A percentile compares a stretch with the other conserved stretches of the same genome.
Conservation (phyloP, 139 green algal species). For the Bryopsis sp. region DNA sequence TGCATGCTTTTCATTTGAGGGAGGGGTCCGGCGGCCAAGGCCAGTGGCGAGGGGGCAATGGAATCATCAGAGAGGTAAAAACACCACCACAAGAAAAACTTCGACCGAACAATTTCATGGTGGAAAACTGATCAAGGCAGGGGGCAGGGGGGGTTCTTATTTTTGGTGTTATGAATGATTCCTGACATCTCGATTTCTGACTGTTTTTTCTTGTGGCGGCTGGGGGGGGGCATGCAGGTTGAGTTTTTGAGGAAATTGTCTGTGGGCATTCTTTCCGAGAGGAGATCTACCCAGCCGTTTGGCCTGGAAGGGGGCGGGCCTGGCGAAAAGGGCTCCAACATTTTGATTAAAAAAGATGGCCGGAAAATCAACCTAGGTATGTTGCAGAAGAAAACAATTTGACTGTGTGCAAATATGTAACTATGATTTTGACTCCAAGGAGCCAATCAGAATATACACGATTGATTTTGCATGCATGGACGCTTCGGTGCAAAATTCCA, state of each 20-base stretch:
- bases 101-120: too few species aligned
- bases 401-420: too few species aligned
- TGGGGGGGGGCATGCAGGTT: slow-evolving; percentile 36
- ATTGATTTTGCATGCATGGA: too few species aligned
- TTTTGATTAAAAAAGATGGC: slow-evolving; percentile 49
- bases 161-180: neutral
- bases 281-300: slow-evolving; percentile 55
- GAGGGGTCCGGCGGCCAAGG: slow-evolving; percentile 70
- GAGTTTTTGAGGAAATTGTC: slow-evolving; percentile 80
- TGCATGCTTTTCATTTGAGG: slow-evolving; percentile 75
- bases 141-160: too few species aligned
- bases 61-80: slow-evolving; percentile 71
- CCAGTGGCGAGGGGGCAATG: slow-evolving; percentile 70
- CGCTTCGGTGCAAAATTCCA: too few species aligned
- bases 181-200: slow-evolving; percentile 1
- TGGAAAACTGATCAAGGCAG: too few species aligned
- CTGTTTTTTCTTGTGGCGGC: neutral
- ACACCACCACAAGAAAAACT: neutral
- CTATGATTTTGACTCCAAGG: too few species aligned
- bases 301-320: slow-evolving; percentile 63
- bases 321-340: slow-evolving; percentile 60
- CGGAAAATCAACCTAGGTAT: slow-evolving; percentile 55
- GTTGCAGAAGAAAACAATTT: neutral
- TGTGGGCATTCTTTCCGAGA: slow-evolving; percentile 79
- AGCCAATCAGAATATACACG: too few species aligned